These are phyloP conservation scores for Hypoxylon sp. DNA, from an alignment of 2,329 filamentous ascomycete genomes.

Conservation along the genomic window DNA sequence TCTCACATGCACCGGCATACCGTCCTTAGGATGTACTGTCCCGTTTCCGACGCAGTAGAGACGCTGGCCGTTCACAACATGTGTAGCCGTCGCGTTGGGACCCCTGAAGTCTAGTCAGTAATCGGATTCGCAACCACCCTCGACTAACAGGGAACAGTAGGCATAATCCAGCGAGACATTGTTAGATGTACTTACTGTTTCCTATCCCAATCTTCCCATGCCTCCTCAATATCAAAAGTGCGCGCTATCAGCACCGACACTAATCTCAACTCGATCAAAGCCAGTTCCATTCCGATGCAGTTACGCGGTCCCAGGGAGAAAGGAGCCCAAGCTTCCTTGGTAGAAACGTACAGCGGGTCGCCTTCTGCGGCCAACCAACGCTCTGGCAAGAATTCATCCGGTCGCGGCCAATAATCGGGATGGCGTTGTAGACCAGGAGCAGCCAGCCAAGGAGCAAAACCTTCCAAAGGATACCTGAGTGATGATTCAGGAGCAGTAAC, in stretches of 20 bases:
- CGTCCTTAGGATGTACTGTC: slow-evolving; percentile 56
- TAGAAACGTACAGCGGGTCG: slow-evolving; percentile 48
- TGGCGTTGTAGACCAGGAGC: slow-evolving; percentile 46
- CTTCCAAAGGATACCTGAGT: slow-evolving; percentile 49
- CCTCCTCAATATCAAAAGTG: slow-evolving; percentile 65
- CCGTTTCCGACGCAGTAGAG: slow-evolving; percentile 52
- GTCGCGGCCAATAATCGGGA: slow-evolving; percentile 53
- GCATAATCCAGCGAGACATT: not conserved
- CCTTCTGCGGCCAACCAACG: slow-evolving; percentile 52
- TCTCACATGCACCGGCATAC: slow-evolving; percentile 59
- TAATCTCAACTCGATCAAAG: slow-evolving; percentile 66
- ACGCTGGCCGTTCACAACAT: slow-evolving; percentile 52
- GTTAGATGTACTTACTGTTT: slow-evolving; percentile 45
- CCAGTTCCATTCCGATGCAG: slow-evolving; percentile 71
- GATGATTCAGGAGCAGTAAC: slow-evolving; percentile 48
- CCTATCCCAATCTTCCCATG: slow-evolving; percentile 59
- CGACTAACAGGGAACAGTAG: not conserved
- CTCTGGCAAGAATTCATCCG: slow-evolving; percentile 57
- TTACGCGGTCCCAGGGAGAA: slow-evolving; percentile 69
- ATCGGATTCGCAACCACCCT: slow-evolving; percentile 16
- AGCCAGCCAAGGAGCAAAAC: slow-evolving; percentile 51
- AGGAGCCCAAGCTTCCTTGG: slow-evolving; percentile 64
- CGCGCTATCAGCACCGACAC: slow-evolving; percentile 65
- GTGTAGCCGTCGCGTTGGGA: slow-evolving; percentile 46
- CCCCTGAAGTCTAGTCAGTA: slow-evolving; percentile 33